Conservation (phyloP, 441 rosid genomes). For the Sinapis alba region DNA sequence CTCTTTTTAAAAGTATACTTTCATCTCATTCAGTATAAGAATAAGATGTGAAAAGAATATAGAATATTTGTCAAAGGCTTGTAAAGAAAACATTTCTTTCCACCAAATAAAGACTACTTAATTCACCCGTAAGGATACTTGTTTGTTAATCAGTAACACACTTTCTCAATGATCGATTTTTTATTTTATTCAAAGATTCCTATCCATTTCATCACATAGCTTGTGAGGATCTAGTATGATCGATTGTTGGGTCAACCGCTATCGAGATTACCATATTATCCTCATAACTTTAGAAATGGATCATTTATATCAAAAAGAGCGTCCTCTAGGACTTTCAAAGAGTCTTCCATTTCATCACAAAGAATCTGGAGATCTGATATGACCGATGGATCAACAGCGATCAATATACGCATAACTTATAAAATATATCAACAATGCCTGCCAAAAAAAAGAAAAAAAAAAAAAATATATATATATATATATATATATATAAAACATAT, state of each 20-base stretch:
- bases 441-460: not conserved
- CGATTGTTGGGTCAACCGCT: not conserved
- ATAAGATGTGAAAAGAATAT: no score
- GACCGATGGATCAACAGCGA: not conserved
- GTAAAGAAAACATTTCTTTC: no score
- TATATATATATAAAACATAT: no score
- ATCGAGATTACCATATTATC: not conserved
- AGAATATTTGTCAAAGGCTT: no score
- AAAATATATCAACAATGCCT: not conserved
- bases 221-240: not conserved
- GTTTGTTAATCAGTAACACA: no score
- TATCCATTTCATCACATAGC: not conserved
- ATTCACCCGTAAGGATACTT: no score
- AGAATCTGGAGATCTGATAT: not conserved
- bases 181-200: no score
- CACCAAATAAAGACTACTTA: no score
- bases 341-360: not conserved
- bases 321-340: not conserved
- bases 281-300: not conserved
- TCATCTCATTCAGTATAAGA: no score
- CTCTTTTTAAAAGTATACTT: no score
- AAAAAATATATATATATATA: no score
- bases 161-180: no score
- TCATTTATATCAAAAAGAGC: not conserved
- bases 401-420: not conserved